phyloP scores from a whole-genome alignment of 345 rosid genomes.

The Populus nigra region DNA sequence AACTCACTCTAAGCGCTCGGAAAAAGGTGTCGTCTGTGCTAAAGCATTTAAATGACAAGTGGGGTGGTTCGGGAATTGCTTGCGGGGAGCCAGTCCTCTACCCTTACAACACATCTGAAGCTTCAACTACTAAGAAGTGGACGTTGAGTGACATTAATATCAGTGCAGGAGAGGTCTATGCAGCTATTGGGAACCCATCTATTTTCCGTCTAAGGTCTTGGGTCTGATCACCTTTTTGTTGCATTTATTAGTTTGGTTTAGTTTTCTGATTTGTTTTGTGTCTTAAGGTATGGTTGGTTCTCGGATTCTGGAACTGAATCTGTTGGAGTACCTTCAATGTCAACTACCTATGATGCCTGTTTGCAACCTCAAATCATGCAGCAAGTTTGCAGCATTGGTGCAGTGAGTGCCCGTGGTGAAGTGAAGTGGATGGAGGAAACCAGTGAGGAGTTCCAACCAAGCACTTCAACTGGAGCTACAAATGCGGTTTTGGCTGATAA shows the following conservation, averaged over 20 bases:
- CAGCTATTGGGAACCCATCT: slow-evolving; percentile 61
- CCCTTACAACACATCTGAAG: slow-evolving; percentile 43
- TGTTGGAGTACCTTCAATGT: slow-evolving; percentile 24
- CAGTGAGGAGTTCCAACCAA: slow-evolving; percentile 28
- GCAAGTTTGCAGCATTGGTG: slow-evolving; percentile 12
- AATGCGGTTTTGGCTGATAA: slow-evolving; percentile 27
- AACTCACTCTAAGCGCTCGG: slow-evolving; percentile 66
- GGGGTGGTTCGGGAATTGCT: slow-evolving; percentile 71
- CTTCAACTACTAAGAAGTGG: slow-evolving; percentile 43
- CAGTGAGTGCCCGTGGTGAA: slow-evolving; percentile 12
- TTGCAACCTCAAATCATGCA: slow-evolving; percentile 33
- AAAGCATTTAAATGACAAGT: slow-evolving; percentile 60
- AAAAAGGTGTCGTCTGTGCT: slow-evolving; percentile 76
- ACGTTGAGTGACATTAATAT: slow-evolving; percentile 40
- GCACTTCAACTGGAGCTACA: slow-evolving; percentile 30
- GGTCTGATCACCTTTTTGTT: slow-evolving; percentile 2
- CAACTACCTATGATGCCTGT: slow-evolving; percentile 30
- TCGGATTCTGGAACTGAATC: slow-evolving; percentile 30
- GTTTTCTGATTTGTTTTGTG: slow-evolving; percentile 20
- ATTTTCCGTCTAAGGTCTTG: slow-evolving; percentile 76
- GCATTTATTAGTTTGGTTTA: not conserved
- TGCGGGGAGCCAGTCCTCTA: slow-evolving; percentile 55
- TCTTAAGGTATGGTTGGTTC: slow-evolving; percentile 82
- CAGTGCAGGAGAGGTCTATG: slow-evolving; percentile 56
- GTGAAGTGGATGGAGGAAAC: slow-evolving; percentile 26